Evolutionary conservation across 805 yeast species (phyloP).

Genomic region (Scheffersomyces coipomensis): DNA sequence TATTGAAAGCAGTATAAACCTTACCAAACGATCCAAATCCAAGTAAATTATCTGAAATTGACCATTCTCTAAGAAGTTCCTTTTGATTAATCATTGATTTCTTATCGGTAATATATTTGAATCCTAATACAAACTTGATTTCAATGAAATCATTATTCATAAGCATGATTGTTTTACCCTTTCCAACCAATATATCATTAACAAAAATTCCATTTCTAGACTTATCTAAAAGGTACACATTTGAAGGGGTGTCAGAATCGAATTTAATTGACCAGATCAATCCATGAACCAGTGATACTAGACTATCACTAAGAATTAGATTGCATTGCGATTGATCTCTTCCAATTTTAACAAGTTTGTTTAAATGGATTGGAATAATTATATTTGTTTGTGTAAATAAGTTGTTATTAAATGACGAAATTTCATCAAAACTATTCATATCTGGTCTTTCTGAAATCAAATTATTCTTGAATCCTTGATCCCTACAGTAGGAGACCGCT

Average conservation of each 20-base stretch:
- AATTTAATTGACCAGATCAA: slow-evolving; percentile 48
- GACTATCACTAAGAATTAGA: slow-evolving; percentile 30
- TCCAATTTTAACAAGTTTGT: slow-evolving; percentile 42
- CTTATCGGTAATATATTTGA: slow-evolving; percentile 9
- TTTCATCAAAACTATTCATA: too few relatives aligned
- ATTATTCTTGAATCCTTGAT: too few relatives aligned
- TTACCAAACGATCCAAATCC: slow-evolving; percentile 63
- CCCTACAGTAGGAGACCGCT: too few relatives aligned
- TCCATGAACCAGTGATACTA: slow-evolving; percentile 49
- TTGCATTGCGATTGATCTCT: slow-evolving; percentile 29
- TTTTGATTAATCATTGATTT: not conserved
- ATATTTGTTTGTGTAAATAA: too few relatives aligned
- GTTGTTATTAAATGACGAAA: too few relatives aligned
- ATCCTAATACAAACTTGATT: slow-evolving; percentile 19
- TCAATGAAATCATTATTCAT: slow-evolving; percentile 38
- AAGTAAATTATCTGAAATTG: slow-evolving; percentile 35
- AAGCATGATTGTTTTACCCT: slow-evolving; percentile 30
- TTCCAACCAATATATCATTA: slow-evolving; percentile 31
- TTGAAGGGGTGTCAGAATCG: slow-evolving; percentile 45
- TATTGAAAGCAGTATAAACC: slow-evolving; percentile 37
- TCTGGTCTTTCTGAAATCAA: too few relatives aligned
- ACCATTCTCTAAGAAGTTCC: slow-evolving; percentile 32
- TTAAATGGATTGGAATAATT: slow-evolving; percentile 17
- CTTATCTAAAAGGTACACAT: slow-evolving; percentile 48
- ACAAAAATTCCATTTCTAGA: slow-evolving; percentile 53